A percentile compares a stretch with the other conserved stretches of the same genome.
Conservation (phyloP, 768 basidiomycete genomes). For the Kwoniella dendrophila region DNA sequence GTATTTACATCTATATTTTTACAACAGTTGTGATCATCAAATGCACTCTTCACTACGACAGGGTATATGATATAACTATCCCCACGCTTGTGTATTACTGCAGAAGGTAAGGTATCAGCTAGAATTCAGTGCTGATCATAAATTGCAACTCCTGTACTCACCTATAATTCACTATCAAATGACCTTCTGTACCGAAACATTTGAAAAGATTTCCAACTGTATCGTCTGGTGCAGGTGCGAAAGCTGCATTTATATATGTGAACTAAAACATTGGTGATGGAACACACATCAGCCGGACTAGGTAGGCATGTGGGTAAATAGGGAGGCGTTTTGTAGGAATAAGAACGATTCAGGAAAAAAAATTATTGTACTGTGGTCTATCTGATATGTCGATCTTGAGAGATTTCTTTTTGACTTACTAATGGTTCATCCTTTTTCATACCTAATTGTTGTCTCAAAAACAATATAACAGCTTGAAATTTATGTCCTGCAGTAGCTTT, state of each 20-base stretch:
- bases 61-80: no score
- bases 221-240: slow-evolving; percentile 81
- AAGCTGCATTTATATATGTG: slow-evolving; percentile 70
- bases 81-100: slow-evolving; percentile 61
- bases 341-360: background rate
- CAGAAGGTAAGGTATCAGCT: background rate
- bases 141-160: slow-evolving; percentile 50
- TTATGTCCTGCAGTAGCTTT: slow-evolving; percentile 92
- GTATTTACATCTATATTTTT: background rate
- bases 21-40: background rate
- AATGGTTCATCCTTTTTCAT: slow-evolving; percentile 84
- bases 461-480: slow-evolving; percentile 93
- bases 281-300: no score
- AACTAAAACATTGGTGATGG: no score
- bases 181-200: slow-evolving; percentile 85
- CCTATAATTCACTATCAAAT: slow-evolving; percentile 92
- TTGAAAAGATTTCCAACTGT: slow-evolving; percentile 77
- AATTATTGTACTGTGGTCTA: no score
- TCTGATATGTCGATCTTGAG: background rate
- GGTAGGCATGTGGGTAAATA: background rate
- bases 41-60: no score
- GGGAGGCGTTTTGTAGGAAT: background rate
- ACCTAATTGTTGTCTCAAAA: slow-evolving; percentile 81
- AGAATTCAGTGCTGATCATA: no score
- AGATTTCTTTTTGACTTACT: slow-evolving; percentile 58